These are phyloP conservation scores for Tolypocladium inflatum DNA, from an alignment of 2,329 filamentous ascomycete genomes.

Conservation along the genomic window DNA sequence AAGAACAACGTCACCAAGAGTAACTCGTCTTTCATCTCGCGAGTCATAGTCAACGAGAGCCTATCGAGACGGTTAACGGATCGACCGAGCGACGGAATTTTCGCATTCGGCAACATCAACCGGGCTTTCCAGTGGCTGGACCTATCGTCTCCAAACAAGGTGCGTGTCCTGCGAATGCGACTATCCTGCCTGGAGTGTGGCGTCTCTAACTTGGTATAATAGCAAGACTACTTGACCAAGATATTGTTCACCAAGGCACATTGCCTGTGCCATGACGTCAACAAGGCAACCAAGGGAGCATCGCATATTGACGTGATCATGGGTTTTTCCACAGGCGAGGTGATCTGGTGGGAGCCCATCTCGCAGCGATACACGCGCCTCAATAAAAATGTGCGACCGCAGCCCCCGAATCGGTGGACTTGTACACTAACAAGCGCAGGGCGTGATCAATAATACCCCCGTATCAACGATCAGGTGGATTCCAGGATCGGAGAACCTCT, in stretches of 20 bases:
- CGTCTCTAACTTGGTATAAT: constrained; percentile 15
- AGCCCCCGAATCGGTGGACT: background rate
- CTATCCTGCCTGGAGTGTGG: background rate
- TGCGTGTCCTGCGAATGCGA: constrained; percentile 14
- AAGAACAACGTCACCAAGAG: constrained; percentile 99
- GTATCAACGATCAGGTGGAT: constrained; percentile 89
- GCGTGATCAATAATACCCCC: constrained; percentile 76
- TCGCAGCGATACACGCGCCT: constrained; percentile 91
- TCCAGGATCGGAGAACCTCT: constrained; percentile 85
- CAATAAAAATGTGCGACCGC: constrained; percentile 73
- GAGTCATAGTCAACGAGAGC: constrained; percentile 83
- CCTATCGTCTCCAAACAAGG: constrained; percentile 64
- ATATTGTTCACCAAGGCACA: constrained; percentile 96
- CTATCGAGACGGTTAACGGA: constrained; percentile 73
- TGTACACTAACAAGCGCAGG: constrained; percentile 34
- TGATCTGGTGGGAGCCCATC: constrained; percentile 97
- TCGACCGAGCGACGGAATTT: constrained; percentile 66
- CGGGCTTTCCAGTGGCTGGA: constrained; percentile 95
- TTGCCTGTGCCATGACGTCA: constrained; percentile 89
- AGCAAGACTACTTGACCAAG: constrained; percentile 88
- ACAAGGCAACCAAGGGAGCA: constrained; percentile 66
- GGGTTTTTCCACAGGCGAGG: constrained; percentile 92
- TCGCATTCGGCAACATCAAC: constrained; percentile 93
- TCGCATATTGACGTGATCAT: constrained; percentile 85
- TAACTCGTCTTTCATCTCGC: constrained; percentile 96